A percentile compares a stretch with the other conserved stretches of the same genome.
phyloP scores from a whole-genome alignment of 805 yeast genomes.

The Wickerhamiella kazuoi region DNA sequence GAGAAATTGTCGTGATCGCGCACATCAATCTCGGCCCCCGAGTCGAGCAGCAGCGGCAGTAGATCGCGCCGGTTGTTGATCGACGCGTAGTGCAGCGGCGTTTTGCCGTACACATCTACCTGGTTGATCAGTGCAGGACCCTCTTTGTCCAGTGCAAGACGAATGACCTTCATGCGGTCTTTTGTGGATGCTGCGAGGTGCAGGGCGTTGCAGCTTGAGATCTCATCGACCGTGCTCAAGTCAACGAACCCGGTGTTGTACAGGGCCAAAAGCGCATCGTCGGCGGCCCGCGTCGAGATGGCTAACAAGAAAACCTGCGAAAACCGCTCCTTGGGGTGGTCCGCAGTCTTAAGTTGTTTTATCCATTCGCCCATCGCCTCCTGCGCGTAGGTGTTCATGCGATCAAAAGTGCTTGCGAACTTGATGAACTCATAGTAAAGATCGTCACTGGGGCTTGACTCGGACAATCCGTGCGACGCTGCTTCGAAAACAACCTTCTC shows the following conservation, averaged over 20 bases:
- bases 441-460: constrained; percentile 30
- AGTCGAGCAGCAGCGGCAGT: constrained; percentile 26
- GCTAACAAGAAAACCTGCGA: constrained; percentile 61
- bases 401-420: constrained; percentile 16
- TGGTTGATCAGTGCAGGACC: constrained; percentile 9
- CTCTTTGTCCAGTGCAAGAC: constrained; percentile 18
- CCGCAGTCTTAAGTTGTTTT: constrained; percentile 25
- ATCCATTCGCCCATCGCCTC: constrained; percentile 30
- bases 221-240: constrained; percentile 47
- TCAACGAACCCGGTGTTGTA: constrained; percentile 37
- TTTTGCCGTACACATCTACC: constrained; percentile 37
- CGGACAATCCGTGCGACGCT: constrained; percentile 3
- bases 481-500: constrained; percentile 22
- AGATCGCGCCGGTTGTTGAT: constrained; percentile 30
- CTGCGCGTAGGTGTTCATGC: constrained; percentile 21
- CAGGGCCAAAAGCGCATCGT: constrained; percentile 35
- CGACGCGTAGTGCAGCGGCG: constrained; percentile 77
- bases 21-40: constrained; percentile 21
- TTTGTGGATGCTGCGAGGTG: constrained; percentile 38
- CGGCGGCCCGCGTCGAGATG: constrained; percentile 47
- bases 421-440: constrained; percentile 49
- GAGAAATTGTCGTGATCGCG: constrained; percentile 37
- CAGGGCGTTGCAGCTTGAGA: constrained; percentile 52
- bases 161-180: constrained; percentile 18
- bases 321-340: constrained; percentile 29